phyloP scores from a whole-genome alignment of 1,284 basidiomycete species.

The Rhodotorula sp. region DNA sequence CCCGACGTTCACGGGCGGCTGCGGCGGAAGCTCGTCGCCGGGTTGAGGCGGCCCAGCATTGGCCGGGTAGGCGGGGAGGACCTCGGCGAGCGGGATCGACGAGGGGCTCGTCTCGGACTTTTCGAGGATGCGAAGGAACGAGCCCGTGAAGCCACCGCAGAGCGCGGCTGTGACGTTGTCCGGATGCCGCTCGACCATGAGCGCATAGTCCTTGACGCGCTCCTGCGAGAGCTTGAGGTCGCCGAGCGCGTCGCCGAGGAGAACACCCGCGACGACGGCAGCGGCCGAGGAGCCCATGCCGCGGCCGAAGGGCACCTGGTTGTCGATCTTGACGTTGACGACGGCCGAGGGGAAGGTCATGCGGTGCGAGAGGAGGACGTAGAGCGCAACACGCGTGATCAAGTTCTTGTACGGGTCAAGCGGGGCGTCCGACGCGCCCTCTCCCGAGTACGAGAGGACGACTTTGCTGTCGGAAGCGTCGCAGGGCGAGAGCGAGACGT shows the following conservation, averaged over 20 bases:
- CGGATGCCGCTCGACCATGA: constrained; percentile 99
- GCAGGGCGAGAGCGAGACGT: constrained; percentile 58
- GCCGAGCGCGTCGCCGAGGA: constrained; percentile 83
- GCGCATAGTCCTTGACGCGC: constrained; percentile 88
- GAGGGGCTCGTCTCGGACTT: constrained; percentile 72
- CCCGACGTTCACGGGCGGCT: constrained; percentile 86
- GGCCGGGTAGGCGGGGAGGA: constrained; percentile 91
- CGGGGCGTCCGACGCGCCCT: constrained; percentile 87
- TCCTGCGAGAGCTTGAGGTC: constrained; percentile 66
- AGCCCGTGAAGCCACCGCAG: constrained; percentile 96
- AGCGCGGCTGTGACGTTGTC: constrained; percentile 99
- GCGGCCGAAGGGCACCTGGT: constrained; percentile 96
- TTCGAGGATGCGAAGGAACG: constrained; percentile 83
- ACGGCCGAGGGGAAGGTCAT: constrained; percentile 58
- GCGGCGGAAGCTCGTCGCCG: constrained; percentile 69
- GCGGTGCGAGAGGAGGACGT: constrained; percentile 85
- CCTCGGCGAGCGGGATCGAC: constrained; percentile 90
- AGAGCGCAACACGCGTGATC: constrained; percentile 95
- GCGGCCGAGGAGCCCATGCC: constrained; percentile 97
- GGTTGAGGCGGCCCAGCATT: constrained; percentile 66
- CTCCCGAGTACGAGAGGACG: constrained; percentile 75
- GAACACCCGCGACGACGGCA: constrained; percentile 93
- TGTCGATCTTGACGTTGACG: constrained; percentile 73
- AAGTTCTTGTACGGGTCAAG: constrained; percentile 96
- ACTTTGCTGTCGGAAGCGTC: constrained; percentile 55